These are phyloP conservation scores for Metschnikowia kunwiensis DNA, from an alignment of 805 yeast species.

Conservation along the genomic window DNA sequence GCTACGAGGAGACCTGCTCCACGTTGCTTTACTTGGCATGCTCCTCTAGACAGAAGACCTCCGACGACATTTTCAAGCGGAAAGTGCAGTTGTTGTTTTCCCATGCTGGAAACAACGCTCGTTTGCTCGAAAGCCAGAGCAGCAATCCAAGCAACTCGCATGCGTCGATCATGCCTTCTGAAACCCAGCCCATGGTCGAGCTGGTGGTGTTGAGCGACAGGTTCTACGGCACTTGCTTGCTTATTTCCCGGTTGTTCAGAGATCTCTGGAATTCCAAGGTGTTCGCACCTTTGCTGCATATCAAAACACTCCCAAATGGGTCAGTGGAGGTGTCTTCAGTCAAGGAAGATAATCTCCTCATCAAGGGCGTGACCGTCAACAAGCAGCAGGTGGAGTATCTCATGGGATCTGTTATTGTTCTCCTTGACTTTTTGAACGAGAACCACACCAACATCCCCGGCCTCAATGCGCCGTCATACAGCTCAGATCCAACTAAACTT, in stretches of 20 bases:
- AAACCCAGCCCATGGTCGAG: conserved; percentile 47
- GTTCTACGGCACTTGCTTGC: conserved; percentile 80
- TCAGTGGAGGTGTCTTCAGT: conserved; percentile 34
- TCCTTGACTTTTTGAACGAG: conserved; percentile 66
- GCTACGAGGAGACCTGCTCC: conserved; percentile 86
- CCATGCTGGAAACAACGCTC: conserved; percentile 53
- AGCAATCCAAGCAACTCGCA: conserved; percentile 16
- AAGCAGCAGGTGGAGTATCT: conserved; percentile 61
- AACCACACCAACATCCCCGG: conserved; percentile 63
- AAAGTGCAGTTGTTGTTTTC: conserved; percentile 51
- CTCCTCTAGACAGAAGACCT: conserved; percentile 52
- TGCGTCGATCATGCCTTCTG: conserved; percentile 18
- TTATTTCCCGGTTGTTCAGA: conserved; percentile 74
- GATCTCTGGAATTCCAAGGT: conserved; percentile 76
- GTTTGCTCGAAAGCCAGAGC: conserved; percentile 26
- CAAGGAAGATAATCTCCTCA: conserved; percentile 44
- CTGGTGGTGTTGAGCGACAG: conserved; percentile 88
- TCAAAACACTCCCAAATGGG: conserved; percentile 38
- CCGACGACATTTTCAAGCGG: conserved; percentile 46
- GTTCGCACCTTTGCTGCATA: conserved; percentile 47
- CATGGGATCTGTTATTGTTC: conserved; percentile 65
- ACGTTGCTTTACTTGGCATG: conserved; percentile 83
- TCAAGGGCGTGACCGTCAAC: conserved; percentile 42
- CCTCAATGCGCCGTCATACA: conserved; percentile 53
- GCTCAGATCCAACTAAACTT: conserved; percentile 45